Evolutionary conservation across 164 flowering plant species (phyloP).

Genomic region (Stephania cephalantha): DNA sequence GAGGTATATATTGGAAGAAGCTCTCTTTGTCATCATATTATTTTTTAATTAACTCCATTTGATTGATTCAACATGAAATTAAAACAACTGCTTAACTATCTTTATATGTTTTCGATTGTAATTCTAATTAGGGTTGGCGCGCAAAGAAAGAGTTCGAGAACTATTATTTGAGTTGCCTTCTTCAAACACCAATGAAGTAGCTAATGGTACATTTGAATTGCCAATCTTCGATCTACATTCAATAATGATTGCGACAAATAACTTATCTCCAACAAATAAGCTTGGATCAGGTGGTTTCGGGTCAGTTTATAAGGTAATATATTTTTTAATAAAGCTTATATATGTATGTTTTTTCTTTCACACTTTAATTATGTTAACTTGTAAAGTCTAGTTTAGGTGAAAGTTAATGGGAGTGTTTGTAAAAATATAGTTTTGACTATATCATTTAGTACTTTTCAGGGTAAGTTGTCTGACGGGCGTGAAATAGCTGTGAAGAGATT

Average conservation of each 20-base stretch:
- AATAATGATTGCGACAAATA: conserved; percentile 15
- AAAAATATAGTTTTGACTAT: not conserved
- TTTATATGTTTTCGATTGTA: not conserved
- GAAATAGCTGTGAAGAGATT: conserved; percentile 40
- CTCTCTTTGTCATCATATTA: no score
- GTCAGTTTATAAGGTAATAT: conserved; percentile 21
- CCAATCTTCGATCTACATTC: not conserved
- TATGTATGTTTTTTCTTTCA: no score
- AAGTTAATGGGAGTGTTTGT: not conserved
- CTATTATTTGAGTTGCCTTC: not conserved
- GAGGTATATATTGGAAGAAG: not conserved
- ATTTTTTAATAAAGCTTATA: not conserved
- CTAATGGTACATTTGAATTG: not conserved
- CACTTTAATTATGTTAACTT: not conserved
- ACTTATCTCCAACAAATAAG: conserved; percentile 18
- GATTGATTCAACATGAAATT: not conserved
- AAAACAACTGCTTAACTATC: not conserved
- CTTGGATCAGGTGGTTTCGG: conserved; percentile 36
- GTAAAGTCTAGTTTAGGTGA: not conserved
- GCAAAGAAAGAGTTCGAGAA: not conserved
- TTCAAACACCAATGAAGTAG: not conserved
- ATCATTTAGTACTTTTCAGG: conserved; percentile 17
- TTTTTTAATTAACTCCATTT: not conserved
- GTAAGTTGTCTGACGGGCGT: conserved; percentile 21
- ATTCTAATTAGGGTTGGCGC: not conserved